phyloP scores from a whole-genome alignment of 495 filamentous ascomycete species.

The Aspergillus hancockii region DNA sequence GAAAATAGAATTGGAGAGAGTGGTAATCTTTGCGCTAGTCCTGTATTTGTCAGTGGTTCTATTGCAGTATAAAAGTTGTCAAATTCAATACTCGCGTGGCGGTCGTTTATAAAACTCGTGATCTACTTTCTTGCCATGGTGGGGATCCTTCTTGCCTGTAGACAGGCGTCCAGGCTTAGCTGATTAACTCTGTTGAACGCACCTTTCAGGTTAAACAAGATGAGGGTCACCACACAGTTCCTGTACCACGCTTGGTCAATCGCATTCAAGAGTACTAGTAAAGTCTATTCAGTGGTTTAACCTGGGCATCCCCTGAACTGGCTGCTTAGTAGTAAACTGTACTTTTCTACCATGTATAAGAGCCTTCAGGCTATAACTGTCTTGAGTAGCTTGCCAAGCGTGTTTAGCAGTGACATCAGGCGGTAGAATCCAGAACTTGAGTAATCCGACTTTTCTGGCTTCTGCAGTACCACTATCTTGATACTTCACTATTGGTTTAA shows the following conservation, averaged over 20 bases:
- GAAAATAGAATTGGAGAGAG: conserved; percentile 30
- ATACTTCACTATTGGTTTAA: conserved; percentile 18
- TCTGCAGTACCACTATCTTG: conserved; percentile 27
- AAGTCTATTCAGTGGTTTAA: conserved; percentile 24
- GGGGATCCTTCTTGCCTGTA: conserved; percentile 25
- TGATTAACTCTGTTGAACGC: conserved; percentile 33
- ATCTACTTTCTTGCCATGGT: conserved; percentile 22
- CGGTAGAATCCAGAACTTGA: conserved; percentile 21
- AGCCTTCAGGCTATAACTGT: conserved; percentile 25
- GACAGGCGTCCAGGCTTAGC: conserved; percentile 20
- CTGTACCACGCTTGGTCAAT: conserved; percentile 28
- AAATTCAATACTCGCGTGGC: conserved; percentile 24
- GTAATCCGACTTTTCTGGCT: conserved; percentile 29
- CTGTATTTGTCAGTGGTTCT: conserved; percentile 20
- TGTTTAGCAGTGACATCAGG: conserved; percentile 31
- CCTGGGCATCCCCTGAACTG: conserved; percentile 29
- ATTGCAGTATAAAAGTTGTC: conserved; percentile 23
- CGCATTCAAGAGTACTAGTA: conserved; percentile 25
- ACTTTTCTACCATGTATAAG: conserved; percentile 21
- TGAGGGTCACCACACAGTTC: conserved; percentile 21
- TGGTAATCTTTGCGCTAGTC: conserved; percentile 29
- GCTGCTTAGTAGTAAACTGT: conserved; percentile 25
- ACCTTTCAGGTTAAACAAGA: conserved; percentile 31
- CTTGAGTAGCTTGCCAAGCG: conserved; percentile 29
- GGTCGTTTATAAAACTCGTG: conserved; percentile 26